Evolutionary conservation across 495 filamentous ascomycete genomes (phyloP).

Genomic region (Podospora fimiseda): DNA sequence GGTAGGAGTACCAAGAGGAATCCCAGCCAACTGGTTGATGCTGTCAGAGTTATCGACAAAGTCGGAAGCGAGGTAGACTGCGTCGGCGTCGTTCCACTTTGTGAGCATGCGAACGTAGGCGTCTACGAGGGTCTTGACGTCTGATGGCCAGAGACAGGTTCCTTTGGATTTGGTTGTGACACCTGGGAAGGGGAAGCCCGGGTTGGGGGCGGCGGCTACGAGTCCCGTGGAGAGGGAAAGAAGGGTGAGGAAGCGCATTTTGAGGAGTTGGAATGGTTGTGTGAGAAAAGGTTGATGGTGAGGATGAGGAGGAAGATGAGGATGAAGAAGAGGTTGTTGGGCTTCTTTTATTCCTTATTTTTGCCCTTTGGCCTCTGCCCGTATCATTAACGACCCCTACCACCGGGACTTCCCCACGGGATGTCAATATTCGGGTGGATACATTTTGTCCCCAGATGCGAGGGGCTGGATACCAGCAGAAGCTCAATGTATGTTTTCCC

Average conservation of each 20-base stretch:
- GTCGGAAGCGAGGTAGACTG: slow-evolving; percentile 15
- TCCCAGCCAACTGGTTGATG: slow-evolving; percentile 26
- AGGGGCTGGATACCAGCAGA: background rate
- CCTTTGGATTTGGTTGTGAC: background rate
- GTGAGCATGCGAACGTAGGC: slow-evolving; percentile 23
- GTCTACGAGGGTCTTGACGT: slow-evolving; percentile 16
- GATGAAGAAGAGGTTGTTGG: background rate
- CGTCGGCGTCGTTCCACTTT: slow-evolving; percentile 21
- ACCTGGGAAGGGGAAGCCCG: background rate
- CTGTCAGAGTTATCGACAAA: slow-evolving; percentile 25
- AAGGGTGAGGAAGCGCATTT: background rate
- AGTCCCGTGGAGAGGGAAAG: background rate
- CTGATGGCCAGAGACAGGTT: slow-evolving; percentile 14
- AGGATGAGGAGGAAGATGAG: background rate
- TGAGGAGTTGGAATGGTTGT: background rate
- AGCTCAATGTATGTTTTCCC: background rate
- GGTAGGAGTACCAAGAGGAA: slow-evolving; percentile 20
- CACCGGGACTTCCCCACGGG: slow-evolving; percentile 12
- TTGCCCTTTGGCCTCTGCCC: background rate
- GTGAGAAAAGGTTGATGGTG: background rate
- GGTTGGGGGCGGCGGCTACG: background rate
- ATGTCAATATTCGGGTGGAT: background rate
- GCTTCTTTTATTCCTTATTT: background rate
- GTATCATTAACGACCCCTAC: background rate
- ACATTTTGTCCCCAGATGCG: background rate